Evolutionary conservation across 129 eudicot genomes (phyloP).

Genomic region (Rutidosis leptorrhynchoides): DNA sequence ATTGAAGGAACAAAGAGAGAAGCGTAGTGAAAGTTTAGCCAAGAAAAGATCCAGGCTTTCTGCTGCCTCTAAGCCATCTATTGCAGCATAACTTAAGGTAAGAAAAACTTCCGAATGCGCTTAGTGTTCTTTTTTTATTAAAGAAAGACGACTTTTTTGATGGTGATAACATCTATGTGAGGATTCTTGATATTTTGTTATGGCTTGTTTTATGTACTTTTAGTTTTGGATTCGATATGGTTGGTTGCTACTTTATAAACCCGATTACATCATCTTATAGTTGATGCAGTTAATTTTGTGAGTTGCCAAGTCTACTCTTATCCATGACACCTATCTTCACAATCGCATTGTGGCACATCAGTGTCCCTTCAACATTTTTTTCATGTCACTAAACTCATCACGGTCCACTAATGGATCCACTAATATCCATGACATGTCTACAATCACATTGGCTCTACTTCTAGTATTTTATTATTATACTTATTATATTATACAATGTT

Average conservation of each 20-base stretch:
- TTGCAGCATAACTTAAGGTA: slow-evolving; percentile 29
- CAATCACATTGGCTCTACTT: too few relatives aligned
- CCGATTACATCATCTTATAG: not conserved
- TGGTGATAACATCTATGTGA: not conserved
- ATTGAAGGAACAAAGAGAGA: slow-evolving; percentile 73
- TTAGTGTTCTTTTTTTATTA: not conserved
- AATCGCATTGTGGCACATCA: too few relatives aligned
- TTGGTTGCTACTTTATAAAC: not conserved
- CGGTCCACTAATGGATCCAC: too few relatives aligned
- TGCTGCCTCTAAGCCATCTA: slow-evolving; percentile 56
- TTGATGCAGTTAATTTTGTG: not conserved
- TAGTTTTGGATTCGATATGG: not conserved
- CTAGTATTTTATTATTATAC: too few relatives aligned
- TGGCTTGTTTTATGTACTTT: too few relatives aligned
- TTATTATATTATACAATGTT: too few relatives aligned
- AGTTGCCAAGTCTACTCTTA: too few relatives aligned
- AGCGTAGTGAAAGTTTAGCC: slow-evolving; percentile 72
- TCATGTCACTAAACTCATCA: too few relatives aligned
- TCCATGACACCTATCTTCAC: too few relatives aligned
- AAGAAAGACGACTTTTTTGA: not conserved
- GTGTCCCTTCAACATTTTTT: too few relatives aligned
- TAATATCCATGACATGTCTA: too few relatives aligned
- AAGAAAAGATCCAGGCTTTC: slow-evolving; percentile 67
- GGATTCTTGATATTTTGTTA: not conserved
- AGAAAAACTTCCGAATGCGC: not conserved